These are phyloP conservation scores for Phanerodontia chrysosporium DNA, from an alignment of 768 basidiomycete species.

Conservation along the genomic window DNA sequence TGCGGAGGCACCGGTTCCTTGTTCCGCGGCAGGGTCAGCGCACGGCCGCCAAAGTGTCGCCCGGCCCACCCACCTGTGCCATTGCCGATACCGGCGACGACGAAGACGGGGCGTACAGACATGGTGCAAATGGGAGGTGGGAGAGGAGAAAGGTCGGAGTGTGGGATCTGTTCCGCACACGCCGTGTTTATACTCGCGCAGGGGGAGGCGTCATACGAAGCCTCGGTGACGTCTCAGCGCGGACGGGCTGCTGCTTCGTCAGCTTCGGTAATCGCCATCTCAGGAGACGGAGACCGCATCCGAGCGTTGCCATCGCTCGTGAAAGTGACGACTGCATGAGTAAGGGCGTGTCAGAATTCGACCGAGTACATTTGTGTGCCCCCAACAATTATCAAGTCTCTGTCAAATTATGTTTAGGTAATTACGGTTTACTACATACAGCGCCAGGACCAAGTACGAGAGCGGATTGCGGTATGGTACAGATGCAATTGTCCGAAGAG, in stretches of 20 bases:
- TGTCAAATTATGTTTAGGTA: neutral
- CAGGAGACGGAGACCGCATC: neutral
- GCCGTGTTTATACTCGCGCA: neutral
- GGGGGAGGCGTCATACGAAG: conserved; percentile 8
- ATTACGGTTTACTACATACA: neutral
- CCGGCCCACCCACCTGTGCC: conserved; percentile 30
- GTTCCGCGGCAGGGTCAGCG: too few relatives aligned
- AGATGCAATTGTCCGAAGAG: neutral
- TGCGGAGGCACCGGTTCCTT: conserved; percentile 37
- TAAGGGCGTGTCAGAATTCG: too few relatives aligned
- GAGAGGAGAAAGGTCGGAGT: neutral
- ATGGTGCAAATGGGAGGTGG: conserved; percentile 12
- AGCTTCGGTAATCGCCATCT: conserved; percentile 1
- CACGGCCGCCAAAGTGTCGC: too few relatives aligned
- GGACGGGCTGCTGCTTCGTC: neutral
- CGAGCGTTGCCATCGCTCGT: neutral
- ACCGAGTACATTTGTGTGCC: too few relatives aligned
- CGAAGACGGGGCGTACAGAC: conserved; percentile 31
- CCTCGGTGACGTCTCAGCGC: conserved; percentile 2
- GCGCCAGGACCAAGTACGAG: neutral
- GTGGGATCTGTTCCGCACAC: neutral
- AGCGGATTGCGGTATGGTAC: neutral
- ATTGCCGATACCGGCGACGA: conserved; percentile 39
- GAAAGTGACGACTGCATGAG: neutral
- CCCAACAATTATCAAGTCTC: too few relatives aligned